Evolutionary conservation across 768 basidiomycete genomes (phyloP), one percentile per base, ranked within the genome.

Genomic region (Udeniomyces megalosporus): DNA sequence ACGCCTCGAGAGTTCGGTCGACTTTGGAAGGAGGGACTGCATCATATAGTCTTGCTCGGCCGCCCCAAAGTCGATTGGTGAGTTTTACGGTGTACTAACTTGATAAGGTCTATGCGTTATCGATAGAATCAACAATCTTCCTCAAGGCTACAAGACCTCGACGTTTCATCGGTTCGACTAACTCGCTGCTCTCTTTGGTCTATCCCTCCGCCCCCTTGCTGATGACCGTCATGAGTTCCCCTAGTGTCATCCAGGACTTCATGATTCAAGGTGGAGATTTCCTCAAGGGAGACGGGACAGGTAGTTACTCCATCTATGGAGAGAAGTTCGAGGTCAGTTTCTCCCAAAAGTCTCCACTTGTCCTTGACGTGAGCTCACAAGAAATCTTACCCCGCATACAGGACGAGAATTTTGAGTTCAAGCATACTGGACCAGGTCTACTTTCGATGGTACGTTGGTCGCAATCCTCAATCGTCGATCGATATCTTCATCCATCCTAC

Each of bases 191-290:
- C n/a, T n/a, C n/a, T n/a, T n/a, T n/a, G n/a, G 49, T 4, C 49
- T 26, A 20, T 20, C 6, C 47, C 47, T 20, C 17, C 20, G n/a
- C 47, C 6, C 47, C 47, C 17, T 29, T 51, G 11, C 50, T 10
- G n/a, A 22, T 29, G 7, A 14, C 50, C 50, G 12, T 6, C n/a
- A n/a, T n/a, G n/a, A 14, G 7, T 42, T 10, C 15, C 10, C 28
- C 3, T 34, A 65, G 63, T 47, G 63, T 65, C 31, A 65, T 65
- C 58, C 58, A 59, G 2, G 71, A 75, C 61, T 99, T 97, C 75
- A 96, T 99, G 91, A 87, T 89, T 67, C 92, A 97, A 80, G 90
- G 90, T 79, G 95, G 95, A 0, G 95, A 99, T 71, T 99, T 97
- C 67, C 68, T 92, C 67, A 92, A 92, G 65, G 82, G 83, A 3